phyloP scores from a whole-genome alignment of 1,284 basidiomycete species.

The Boletellus deceptivus region DNA sequence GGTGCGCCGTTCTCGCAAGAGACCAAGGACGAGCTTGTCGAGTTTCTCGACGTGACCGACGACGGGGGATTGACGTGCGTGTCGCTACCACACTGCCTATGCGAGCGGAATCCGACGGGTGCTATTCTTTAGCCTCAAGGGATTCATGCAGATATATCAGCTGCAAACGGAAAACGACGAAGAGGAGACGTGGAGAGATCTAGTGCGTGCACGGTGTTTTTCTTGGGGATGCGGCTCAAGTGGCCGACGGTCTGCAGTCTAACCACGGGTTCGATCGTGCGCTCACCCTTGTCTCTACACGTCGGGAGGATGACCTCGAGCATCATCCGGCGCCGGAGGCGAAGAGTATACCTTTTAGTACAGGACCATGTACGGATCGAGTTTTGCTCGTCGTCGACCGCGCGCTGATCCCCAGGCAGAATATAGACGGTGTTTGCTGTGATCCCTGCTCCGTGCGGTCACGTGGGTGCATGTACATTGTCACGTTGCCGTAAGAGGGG shows the following conservation, averaged over 20 bases:
- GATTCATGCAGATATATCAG: constrained; percentile 77
- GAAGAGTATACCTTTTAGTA: constrained; percentile 12
- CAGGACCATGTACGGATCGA: constrained; percentile 19
- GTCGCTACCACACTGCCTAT: not conserved
- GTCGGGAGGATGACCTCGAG: constrained; percentile 50
- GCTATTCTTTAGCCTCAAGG: constrained; percentile 53
- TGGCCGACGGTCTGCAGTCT: constrained; percentile 41
- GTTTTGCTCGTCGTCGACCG: not conserved
- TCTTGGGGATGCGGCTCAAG: not conserved
- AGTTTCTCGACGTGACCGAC: constrained; percentile 71
- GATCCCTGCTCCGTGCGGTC: constrained; percentile 2
- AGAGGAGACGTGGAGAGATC: constrained; percentile 78
- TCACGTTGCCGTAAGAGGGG: no score
- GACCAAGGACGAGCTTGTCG: constrained; percentile 71
- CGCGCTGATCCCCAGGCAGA: constrained; percentile 18
- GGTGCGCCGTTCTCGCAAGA: constrained; percentile 69
- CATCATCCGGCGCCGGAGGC: constrained; percentile 7
- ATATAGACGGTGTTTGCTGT: constrained; percentile 10
- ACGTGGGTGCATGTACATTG: no score
- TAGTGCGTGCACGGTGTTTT: constrained; percentile 44
- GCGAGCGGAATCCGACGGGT: constrained; percentile 2
- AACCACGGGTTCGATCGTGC: constrained; percentile 72
- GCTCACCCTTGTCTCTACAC: constrained; percentile 55
- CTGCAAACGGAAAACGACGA: constrained; percentile 79
- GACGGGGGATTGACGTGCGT: constrained; percentile 73